Evolutionary conservation across 2,329 filamentous ascomycete genomes (phyloP).

Genomic region (Scedosporium boydii): DNA sequence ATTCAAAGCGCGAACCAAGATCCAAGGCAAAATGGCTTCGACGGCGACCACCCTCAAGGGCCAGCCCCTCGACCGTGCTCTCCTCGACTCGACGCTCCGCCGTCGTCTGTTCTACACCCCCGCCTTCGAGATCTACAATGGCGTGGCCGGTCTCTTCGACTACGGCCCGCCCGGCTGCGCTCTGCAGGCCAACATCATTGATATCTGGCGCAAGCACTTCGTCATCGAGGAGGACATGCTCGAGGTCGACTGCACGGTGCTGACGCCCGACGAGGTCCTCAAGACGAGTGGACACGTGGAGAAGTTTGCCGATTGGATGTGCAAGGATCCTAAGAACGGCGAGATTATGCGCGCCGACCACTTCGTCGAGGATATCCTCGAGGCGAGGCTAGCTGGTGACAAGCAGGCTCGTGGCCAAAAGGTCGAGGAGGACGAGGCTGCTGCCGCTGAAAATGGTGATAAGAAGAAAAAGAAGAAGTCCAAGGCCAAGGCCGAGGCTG

Average conservation of each 20-base stretch:
- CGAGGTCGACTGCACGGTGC: conserved; percentile 85
- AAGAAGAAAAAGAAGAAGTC: conserved; percentile 85
- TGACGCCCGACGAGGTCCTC: conserved; percentile 87
- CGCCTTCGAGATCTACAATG: conserved; percentile 90
- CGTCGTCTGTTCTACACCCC: conserved; percentile 92
- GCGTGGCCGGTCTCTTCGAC: conserved; percentile 82
- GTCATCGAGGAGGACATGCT: conserved; percentile 91
- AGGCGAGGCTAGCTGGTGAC: conserved; percentile 77
- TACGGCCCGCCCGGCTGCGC: conserved; percentile 85
- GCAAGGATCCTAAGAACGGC: conserved; percentile 94
- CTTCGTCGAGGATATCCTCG: conserved; percentile 88
- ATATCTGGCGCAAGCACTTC: conserved; percentile 88
- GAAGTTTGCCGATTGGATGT: conserved; percentile 99
- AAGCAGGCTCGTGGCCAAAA: conserved; percentile 84
- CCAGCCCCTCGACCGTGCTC: conserved; percentile 74
- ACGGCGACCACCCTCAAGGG: conserved; percentile 72
- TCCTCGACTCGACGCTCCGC: conserved; percentile 76
- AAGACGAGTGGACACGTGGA: conserved; percentile 96
- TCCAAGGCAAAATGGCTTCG: conserved; percentile 32
- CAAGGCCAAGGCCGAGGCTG: conserved; percentile 62
- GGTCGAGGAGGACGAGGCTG: conserved; percentile 65
- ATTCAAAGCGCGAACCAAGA: conserved; percentile 7
- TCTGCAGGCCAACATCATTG: conserved; percentile 79
- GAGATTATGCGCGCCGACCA: conserved; percentile 96
- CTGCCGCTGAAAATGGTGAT: conserved; percentile 20